Conservation (phyloP, 768 basidiomycete genomes). For the Wakefieldia striispora region DNA sequence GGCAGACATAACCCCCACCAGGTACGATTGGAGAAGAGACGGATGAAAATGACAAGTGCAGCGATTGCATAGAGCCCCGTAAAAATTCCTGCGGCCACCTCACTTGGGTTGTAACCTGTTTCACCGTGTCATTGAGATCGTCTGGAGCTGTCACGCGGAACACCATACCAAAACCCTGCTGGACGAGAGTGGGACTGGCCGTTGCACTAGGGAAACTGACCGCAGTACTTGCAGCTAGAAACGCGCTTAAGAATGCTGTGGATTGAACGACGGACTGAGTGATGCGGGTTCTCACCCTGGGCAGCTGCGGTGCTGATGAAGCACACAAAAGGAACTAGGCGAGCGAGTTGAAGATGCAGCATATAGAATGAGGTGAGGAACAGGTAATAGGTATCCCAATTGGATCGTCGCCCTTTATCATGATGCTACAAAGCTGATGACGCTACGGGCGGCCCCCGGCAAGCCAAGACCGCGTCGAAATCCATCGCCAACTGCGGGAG, state of each 20-base stretch:
- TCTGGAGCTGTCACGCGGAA: background rate
- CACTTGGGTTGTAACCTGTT: slow-evolving; percentile 26
- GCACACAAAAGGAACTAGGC: background rate
- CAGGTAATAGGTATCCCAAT: background rate
- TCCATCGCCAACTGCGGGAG: background rate
- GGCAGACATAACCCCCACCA: slow-evolving; percentile 35
- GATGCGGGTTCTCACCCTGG: background rate
- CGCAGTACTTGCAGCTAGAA: slow-evolving; percentile 4
- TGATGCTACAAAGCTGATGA: background rate
- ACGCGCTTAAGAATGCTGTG: background rate
- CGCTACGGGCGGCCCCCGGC: background rate
- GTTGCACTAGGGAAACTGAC: slow-evolving; percentile 2
- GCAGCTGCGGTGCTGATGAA: slow-evolving; percentile 1
- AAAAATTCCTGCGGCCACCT: slow-evolving; percentile 20
- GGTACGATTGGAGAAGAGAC: slow-evolving; percentile 18
- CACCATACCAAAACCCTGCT: slow-evolving; percentile 1
- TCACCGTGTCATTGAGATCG: background rate
- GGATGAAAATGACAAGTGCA: slow-evolving; percentile 11
- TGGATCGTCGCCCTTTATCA: background rate
- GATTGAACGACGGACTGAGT: background rate
- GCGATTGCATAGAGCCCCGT: slow-evolving; percentile 20
- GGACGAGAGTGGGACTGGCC: slow-evolving; percentile 6
- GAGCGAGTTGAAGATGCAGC: background rate
- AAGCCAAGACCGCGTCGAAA: background rate
- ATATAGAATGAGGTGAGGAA: background rate